Conservation (phyloP, 2,329 filamentous ascomycete genomes). For the Diaporthe sp. region DNA sequence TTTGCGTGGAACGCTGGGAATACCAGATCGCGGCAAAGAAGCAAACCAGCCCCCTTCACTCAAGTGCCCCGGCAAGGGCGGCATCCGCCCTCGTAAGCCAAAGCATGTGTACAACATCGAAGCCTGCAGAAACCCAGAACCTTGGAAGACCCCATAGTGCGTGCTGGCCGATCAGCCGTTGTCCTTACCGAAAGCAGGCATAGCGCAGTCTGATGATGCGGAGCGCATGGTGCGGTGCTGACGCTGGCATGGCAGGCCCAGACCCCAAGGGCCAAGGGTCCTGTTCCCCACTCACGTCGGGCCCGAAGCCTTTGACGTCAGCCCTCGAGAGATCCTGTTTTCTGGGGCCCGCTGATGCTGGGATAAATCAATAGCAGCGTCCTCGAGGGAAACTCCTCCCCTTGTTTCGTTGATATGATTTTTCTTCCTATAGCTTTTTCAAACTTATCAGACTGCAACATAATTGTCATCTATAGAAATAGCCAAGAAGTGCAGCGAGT, state of each 20-base stretch:
- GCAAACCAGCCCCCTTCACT: neutral
- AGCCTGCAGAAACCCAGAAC: neutral
- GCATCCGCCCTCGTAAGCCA: neutral
- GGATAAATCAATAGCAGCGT: too few relatives aligned
- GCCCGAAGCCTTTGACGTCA: constrained; percentile 29
- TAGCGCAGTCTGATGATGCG: constrained; percentile 14
- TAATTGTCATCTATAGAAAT: neutral
- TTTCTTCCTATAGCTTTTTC: too few relatives aligned
- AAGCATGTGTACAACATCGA: neutral
- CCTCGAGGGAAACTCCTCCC: too few relatives aligned
- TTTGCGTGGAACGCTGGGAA: too few relatives aligned
- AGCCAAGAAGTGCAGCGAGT: neutral
- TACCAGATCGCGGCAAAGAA: too few relatives aligned
- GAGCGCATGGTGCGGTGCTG: constrained; percentile 9
- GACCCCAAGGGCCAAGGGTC: constrained; percentile 6
- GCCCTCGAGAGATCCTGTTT: too few relatives aligned
- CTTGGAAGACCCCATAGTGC: neutral
- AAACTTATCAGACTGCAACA: too few relatives aligned
- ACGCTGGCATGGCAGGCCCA: neutral
- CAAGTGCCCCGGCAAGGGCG: neutral
- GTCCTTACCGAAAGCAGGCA: neutral
- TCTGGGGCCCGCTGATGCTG: too few relatives aligned
- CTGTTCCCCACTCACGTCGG: constrained; percentile 3
- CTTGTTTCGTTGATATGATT: too few relatives aligned
- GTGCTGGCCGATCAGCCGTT: constrained; percentile 3